Evolutionary conservation across 2,329 filamentous ascomycete genomes (phyloP).

Genomic region (Botrytis cinerea): DNA sequence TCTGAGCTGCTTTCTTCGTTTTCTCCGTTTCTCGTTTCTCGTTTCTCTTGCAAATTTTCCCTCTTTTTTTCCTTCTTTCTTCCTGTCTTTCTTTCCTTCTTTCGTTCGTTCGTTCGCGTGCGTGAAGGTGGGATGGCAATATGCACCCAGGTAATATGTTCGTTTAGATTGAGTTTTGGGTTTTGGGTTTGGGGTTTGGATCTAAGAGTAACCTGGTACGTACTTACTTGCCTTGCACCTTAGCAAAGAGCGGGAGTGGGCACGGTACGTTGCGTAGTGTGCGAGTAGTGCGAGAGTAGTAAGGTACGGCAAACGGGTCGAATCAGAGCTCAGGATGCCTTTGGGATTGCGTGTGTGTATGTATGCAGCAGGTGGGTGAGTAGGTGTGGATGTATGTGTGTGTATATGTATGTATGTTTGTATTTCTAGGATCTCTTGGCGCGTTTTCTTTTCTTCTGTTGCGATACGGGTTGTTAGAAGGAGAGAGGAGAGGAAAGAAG

Average conservation of each 20-base stretch:
- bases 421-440: not conserved
- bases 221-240: not conserved
- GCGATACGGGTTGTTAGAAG: slow-evolving; percentile 4
- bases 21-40: not conserved
- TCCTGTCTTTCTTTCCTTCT: too few species aligned
- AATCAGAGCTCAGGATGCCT: not conserved
- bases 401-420: not conserved
- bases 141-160: not conserved
- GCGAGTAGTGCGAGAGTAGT: slow-evolving; percentile 7
- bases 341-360: not conserved
- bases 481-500: not conserved
- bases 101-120: not conserved
- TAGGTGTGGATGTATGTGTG: not conserved
- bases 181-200: not conserved
- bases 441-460: slow-evolving; percentile 9
- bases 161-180: not conserved
- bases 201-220: not conserved
- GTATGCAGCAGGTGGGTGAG: not conserved
- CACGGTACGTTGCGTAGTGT: slow-evolving; percentile 11
- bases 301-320: slow-evolving; percentile 1
- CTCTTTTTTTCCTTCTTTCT: not conserved
- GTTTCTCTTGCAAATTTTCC: not conserved
- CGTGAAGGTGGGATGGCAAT: slow-evolving; percentile 10
- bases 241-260: slow-evolving; percentile 9
- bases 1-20: not conserved